Percentiles rank a stretch among this genome's conserved stretches.
Conservation (phyloP, 805 yeast genomes). For the Tetrapisispora taiwanensis region DNA sequence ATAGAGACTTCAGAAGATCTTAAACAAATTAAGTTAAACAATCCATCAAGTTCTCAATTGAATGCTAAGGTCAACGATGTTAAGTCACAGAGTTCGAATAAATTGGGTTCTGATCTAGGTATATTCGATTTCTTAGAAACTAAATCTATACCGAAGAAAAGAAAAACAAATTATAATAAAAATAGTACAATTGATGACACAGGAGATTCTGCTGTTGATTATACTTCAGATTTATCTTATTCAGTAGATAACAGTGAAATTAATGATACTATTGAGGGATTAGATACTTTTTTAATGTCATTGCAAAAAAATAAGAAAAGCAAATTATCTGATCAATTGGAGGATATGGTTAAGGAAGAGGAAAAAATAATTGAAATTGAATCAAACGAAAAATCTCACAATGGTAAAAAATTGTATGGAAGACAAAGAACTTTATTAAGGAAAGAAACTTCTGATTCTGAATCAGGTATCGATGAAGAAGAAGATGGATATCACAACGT, state of each 20-base stretch:
- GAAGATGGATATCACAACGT: constrained; percentile 7
- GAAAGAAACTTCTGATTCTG: constrained; percentile 17
- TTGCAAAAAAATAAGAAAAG: constrained; percentile 6
- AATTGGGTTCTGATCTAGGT: constrained; percentile 2
- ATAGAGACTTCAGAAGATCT: background rate
- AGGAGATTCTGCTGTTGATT: constrained; percentile 2
- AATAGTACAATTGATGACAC: constrained; percentile 17
- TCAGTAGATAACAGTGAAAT: constrained; percentile 2
- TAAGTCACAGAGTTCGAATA: background rate
- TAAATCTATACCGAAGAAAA: constrained; percentile 7
- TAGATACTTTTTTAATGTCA: constrained; percentile 9
- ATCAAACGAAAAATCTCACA: background rate
- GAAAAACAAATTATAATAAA: constrained; percentile 16
- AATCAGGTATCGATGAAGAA: constrained; percentile 1
- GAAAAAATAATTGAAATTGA: background rate
- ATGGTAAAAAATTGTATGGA: background rate
- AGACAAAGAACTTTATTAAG: constrained; percentile 9
- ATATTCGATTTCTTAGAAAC: constrained; percentile 20
- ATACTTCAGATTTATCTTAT: background rate
- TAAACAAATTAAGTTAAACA: background rate
- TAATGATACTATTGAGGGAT: constrained; percentile 8
- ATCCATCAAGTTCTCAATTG: background rate
- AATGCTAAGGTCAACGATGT: background rate
- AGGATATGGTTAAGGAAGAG: background rate
- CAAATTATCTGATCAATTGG: background rate